Conservation (phyloP, 345 rosid genomes). For the Populus deltoides region DNA sequence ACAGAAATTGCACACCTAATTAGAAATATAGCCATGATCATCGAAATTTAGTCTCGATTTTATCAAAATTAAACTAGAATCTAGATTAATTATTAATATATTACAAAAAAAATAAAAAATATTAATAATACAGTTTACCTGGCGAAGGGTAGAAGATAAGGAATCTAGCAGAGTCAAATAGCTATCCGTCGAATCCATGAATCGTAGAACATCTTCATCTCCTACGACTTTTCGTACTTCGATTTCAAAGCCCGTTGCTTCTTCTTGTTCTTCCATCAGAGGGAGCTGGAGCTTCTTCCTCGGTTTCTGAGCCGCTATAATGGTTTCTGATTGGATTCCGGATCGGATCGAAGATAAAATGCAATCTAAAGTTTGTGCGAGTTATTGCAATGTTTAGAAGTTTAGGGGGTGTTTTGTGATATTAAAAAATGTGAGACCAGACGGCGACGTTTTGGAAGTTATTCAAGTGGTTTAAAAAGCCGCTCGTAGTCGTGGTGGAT, state of each 20-base stretch:
- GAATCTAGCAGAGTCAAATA: constrained; percentile 61
- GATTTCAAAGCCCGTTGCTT: background rate
- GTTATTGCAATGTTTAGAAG: background rate
- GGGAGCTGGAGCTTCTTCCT: background rate
- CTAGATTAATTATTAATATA: background rate
- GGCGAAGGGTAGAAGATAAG: constrained; percentile 63
- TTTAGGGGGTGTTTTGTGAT: background rate
- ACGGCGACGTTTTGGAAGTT: background rate
- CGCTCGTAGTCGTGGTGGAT: background rate
- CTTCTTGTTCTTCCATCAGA: constrained; percentile 10
- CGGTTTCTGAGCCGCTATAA: background rate
- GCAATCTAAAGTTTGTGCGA: background rate
- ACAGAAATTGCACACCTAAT: background rate
- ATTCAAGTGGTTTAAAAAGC: background rate
- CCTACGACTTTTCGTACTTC: background rate
- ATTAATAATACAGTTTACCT: constrained; percentile 40
- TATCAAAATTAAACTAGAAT: background rate
- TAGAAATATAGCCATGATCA: background rate
- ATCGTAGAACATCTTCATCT: constrained; percentile 46
- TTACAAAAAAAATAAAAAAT: no score
- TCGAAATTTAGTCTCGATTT: background rate
- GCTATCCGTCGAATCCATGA: constrained; percentile 73
- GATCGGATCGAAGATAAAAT: background rate
- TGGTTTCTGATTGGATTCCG: background rate
- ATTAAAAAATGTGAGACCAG: background rate